These are phyloP conservation scores for Trichoderma reesei DNA, from an alignment of 495 filamentous ascomycete species.

Conservation along the genomic window DNA sequence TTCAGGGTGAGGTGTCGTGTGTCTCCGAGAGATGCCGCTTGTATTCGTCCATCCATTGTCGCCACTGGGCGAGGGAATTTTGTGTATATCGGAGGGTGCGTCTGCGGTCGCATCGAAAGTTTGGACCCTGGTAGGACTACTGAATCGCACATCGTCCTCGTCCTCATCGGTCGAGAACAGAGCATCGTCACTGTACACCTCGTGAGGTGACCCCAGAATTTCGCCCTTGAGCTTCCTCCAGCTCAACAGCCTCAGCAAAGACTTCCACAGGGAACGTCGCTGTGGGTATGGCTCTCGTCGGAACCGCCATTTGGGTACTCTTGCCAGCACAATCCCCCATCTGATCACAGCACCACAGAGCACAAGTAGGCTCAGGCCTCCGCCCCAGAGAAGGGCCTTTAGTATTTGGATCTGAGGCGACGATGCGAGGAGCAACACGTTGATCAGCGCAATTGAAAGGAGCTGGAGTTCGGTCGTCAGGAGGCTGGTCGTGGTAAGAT, in stretches of 20 bases:
- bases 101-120: not conserved
- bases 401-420: constrained; percentile 83
- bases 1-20: constrained; percentile 41
- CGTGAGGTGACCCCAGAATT: constrained; percentile 10
- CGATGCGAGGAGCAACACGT: constrained; percentile 63
- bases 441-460: constrained; percentile 71
- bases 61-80: not conserved
- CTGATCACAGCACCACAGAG: constrained; percentile 65
- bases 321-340: constrained; percentile 76
- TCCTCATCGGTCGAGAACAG: constrained; percentile 18
- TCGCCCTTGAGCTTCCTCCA: constrained; percentile 24
- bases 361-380: constrained; percentile 66
- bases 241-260: constrained; percentile 22
- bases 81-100: not conserved
- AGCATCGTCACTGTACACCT: constrained; percentile 13
- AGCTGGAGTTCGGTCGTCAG: constrained; percentile 80
- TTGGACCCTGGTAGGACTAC: not conserved
- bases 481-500: constrained; percentile 79
- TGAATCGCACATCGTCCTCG: constrained; percentile 6
- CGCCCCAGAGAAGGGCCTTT: constrained; percentile 76
- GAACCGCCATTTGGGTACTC: constrained; percentile 88
- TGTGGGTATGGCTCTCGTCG: constrained; percentile 34
- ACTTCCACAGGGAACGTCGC: constrained; percentile 17
- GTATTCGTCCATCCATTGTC: constrained; percentile 1
- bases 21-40: constrained; percentile 28